Conservation (phyloP, 1,284 basidiomycete genomes). For the Cryptococcus jaspeensis region DNA sequence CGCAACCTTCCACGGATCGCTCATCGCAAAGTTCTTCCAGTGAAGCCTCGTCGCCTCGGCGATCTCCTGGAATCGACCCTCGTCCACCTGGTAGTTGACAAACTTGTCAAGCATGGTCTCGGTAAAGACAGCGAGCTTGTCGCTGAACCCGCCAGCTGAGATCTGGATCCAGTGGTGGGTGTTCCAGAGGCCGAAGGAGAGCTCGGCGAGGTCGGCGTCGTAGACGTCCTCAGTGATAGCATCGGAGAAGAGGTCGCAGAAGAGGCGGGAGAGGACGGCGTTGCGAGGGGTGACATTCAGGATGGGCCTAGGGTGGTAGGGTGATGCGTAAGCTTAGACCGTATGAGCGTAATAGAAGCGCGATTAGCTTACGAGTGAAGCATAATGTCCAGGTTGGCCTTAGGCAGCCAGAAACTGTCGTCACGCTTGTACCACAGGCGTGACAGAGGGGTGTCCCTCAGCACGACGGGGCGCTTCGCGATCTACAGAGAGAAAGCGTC, state of each 20-base stretch:
- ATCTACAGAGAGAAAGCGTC: background rate
- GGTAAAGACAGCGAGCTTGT: conserved; percentile 80
- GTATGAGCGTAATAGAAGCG: background rate
- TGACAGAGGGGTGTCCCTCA: conserved; percentile 68
- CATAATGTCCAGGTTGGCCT: conserved; percentile 57
- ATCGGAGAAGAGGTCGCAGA: conserved; percentile 83
- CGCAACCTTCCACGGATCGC: conserved; percentile 77
- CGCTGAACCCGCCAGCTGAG: conserved; percentile 83
- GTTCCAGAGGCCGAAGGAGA: conserved; percentile 71
- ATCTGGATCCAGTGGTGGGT: conserved; percentile 70
- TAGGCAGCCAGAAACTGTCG: conserved; percentile 91
- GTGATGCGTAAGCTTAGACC: background rate
- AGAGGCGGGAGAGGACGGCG: conserved; percentile 57
- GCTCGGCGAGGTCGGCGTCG: conserved; percentile 87
- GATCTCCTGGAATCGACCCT: conserved; percentile 74
- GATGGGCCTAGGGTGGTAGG: too few relatives aligned
- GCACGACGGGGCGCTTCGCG: conserved; percentile 68
- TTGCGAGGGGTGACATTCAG: conserved; percentile 48
- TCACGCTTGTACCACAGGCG: conserved; percentile 94
- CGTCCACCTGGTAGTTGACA: conserved; percentile 66
- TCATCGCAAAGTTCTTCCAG: conserved; percentile 84
- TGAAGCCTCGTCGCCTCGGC: conserved; percentile 63
- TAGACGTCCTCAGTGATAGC: conserved; percentile 88
- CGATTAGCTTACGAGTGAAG: conserved; percentile 36
- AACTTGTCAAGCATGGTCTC: conserved; percentile 73